These are phyloP conservation scores for Sporisorium scitamineum DNA, from an alignment of 1,284 basidiomycete species.

Conservation along the genomic window DNA sequence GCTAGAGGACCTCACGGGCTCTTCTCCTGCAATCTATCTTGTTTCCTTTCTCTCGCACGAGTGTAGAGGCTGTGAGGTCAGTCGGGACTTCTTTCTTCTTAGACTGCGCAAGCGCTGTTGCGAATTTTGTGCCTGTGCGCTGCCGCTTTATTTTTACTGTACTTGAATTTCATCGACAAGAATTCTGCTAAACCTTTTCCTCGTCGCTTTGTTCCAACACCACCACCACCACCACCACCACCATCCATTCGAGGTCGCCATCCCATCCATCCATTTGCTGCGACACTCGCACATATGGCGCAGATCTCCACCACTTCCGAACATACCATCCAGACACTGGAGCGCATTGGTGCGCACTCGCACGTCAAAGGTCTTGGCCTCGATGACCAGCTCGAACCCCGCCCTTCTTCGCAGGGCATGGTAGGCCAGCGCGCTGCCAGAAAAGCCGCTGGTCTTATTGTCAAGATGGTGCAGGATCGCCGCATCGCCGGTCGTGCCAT, in stretches of 20 bases:
- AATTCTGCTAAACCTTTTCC: background rate
- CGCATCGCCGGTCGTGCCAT: conserved; percentile 94
- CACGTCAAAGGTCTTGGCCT: conserved; percentile 77
- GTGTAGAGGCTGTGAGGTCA: no score
- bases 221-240: conserved; percentile 11
- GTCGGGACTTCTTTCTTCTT: no score
- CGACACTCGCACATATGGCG: conserved; percentile 37
- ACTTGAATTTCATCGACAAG: background rate
- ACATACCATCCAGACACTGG: conserved; percentile 62
- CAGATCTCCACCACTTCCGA: conserved; percentile 61
- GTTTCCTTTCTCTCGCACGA: no score
- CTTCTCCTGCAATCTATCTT: no score
- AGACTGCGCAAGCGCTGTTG: background rate
- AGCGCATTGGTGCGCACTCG: conserved; percentile 67
- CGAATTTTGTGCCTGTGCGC: conserved; percentile 11
- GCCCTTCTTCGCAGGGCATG: conserved; percentile 88
- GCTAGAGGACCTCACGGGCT: no score
- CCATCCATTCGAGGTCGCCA: background rate
- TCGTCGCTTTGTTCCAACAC: background rate
- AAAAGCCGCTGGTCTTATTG: conserved; percentile 95
- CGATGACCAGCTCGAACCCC: conserved; percentile 88
- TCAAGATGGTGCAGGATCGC: conserved; percentile 97
- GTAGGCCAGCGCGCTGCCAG: conserved; percentile 94
- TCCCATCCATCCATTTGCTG: conserved; percentile 21
- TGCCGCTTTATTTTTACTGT: background rate